phyloP scores from a whole-genome alignment of 2,329 filamentous ascomycete species.

The Colletotrichum caudatum region DNA sequence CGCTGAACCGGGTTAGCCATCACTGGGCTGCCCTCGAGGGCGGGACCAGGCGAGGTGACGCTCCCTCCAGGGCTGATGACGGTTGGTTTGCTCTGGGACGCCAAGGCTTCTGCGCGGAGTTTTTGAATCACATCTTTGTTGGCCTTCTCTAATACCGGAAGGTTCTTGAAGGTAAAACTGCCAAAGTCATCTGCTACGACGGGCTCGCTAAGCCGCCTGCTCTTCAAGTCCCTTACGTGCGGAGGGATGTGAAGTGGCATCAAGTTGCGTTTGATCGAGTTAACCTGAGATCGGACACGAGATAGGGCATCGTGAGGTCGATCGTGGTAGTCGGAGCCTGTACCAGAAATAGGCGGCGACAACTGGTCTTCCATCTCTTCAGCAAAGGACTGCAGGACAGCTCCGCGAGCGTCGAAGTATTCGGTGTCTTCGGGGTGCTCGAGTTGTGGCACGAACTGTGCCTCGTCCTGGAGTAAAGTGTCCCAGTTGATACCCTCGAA shows the following conservation, averaged over 20 bases:
- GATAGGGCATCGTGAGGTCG: slow-evolving; percentile 95
- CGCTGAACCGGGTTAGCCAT: slow-evolving; percentile 84
- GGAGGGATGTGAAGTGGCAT: slow-evolving; percentile 98
- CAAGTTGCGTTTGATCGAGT: slow-evolving; percentile 86
- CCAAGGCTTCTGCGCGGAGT: slow-evolving; percentile 89
- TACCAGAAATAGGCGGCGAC: slow-evolving; percentile 77
- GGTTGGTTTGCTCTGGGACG: slow-evolving; percentile 67
- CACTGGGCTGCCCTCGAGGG: slow-evolving; percentile 86
- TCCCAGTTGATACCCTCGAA: slow-evolving; percentile 91
- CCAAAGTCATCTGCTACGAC: slow-evolving; percentile 93
- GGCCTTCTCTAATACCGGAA: slow-evolving; percentile 95
- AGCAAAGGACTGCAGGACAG: slow-evolving; percentile 90
- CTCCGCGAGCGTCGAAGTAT: slow-evolving; percentile 94
- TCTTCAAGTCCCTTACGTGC: slow-evolving; percentile 92
- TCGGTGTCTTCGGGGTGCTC: slow-evolving; percentile 98
- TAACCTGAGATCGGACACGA: slow-evolving; percentile 87
- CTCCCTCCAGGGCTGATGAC: slow-evolving; percentile 58
- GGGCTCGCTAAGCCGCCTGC: slow-evolving; percentile 89
- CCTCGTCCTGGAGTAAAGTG: slow-evolving; percentile 90
- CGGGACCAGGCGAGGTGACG: slow-evolving; percentile 71
- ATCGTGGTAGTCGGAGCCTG: slow-evolving; percentile 83
- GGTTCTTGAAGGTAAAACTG: slow-evolving; percentile 95
- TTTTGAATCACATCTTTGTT: slow-evolving; percentile 99
- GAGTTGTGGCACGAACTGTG: slow-evolving; percentile 91
- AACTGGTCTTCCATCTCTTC: slow-evolving; percentile 94